Evolutionary conservation across 371 early-diverging fungal genomes (phyloP).

Genomic region (Syncephalastrum racemosum): DNA sequence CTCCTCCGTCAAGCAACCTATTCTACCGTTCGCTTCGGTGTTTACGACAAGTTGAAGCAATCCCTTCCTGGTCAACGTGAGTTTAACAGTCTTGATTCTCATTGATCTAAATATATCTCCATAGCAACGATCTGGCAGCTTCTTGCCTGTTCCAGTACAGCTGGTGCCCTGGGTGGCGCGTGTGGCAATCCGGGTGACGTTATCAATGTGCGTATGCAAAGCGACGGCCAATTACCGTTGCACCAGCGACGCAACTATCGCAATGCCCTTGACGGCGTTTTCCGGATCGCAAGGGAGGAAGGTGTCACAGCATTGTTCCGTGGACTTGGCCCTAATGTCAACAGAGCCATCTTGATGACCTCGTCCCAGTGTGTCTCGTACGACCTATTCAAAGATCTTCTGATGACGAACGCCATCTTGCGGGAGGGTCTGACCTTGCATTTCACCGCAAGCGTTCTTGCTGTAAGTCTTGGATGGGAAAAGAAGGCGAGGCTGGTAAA

Average conservation of each 20-base stretch:
- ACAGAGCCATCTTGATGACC: slow-evolving; percentile 67
- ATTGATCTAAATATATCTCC: background rate
- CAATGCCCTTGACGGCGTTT: slow-evolving; percentile 65
- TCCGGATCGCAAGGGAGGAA: slow-evolving; percentile 59
- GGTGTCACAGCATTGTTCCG: slow-evolving; percentile 53
- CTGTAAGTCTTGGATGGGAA: slow-evolving; percentile 28
- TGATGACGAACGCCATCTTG: slow-evolving; percentile 45
- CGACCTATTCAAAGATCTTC: slow-evolving; percentile 54
- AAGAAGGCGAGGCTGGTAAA: background rate
- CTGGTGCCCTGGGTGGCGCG: slow-evolving; percentile 66
- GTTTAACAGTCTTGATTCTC: background rate
- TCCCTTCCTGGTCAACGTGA: slow-evolving; percentile 2
- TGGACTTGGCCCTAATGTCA: slow-evolving; percentile 63
- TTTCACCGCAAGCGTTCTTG: slow-evolving; percentile 59
- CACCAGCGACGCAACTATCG: slow-evolving; percentile 60
- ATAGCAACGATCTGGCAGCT: slow-evolving; percentile 37
- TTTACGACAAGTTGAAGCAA: slow-evolving; percentile 59
- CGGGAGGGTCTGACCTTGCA: slow-evolving; percentile 59
- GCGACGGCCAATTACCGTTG: slow-evolving; percentile 63
- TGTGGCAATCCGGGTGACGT: slow-evolving; percentile 79
- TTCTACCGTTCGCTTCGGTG: slow-evolving; percentile 67
- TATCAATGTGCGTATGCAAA: slow-evolving; percentile 71
- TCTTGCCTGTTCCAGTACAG: slow-evolving; percentile 52
- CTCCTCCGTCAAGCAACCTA: slow-evolving; percentile 71
- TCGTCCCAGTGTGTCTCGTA: slow-evolving; percentile 64